phyloP scores from a whole-genome alignment of 345 rosid genomes.

The Moringa oleifera region DNA sequence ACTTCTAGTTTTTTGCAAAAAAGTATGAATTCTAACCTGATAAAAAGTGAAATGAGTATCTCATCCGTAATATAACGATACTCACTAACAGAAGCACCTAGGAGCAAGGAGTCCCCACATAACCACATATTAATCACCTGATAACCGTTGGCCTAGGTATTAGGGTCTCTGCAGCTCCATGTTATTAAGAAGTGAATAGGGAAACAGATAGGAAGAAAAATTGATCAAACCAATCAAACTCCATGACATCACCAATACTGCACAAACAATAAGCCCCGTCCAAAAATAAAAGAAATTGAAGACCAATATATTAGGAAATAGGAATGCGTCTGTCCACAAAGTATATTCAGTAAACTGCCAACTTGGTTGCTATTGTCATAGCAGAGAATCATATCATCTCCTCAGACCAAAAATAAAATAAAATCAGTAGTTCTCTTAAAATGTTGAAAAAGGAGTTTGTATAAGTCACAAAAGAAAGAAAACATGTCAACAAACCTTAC shows the following conservation, averaged over 20 bases:
- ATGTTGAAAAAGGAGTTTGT: too few species aligned
- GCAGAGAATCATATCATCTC: background rate
- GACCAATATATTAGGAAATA: too few species aligned
- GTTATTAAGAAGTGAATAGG: background rate
- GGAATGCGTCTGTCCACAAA: background rate
- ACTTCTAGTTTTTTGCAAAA: conserved; percentile 65
- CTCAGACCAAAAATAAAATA: too few species aligned
- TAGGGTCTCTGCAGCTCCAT: background rate
- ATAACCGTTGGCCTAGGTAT: background rate
- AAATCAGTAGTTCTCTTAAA: background rate
- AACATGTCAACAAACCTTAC: too few species aligned
- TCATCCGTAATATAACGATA: background rate
- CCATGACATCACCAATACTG: background rate
- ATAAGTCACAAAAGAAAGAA: too few species aligned
- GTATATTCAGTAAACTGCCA: background rate
- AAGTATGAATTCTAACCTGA: conserved; percentile 76
- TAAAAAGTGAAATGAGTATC: conserved; percentile 9
- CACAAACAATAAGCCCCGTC: background rate
- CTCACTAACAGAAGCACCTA: background rate
- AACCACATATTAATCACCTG: background rate
- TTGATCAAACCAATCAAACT: background rate
- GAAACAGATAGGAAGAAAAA: too few species aligned
- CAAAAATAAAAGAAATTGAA: background rate
- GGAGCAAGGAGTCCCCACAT: background rate
- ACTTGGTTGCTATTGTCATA: too few species aligned